Evolutionary conservation across 139 green algal species (phyloP).

Genomic region (Marvania coccoides): DNA sequence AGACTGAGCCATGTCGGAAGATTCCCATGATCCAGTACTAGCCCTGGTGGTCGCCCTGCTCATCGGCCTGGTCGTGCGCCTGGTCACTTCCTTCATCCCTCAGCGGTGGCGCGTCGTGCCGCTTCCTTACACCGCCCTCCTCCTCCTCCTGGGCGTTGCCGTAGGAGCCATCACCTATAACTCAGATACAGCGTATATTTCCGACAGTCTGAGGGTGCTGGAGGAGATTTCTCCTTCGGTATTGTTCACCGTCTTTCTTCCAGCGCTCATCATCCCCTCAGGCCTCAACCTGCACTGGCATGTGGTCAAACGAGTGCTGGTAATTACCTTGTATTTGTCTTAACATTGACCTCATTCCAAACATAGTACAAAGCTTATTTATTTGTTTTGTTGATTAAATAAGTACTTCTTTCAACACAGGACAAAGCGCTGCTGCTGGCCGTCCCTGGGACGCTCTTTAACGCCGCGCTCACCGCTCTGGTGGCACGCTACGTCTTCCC

Average conservation of each 20-base stretch:
- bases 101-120: neutral
- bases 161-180: neutral
- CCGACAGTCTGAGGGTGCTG: slow-evolving; percentile 2
- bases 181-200: neutral
- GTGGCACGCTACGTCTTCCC: slow-evolving; percentile 49
- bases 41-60: neutral
- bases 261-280: slow-evolving; percentile 40
- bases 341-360: neutral
- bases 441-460: slow-evolving; percentile 41
- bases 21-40: too few species aligned
- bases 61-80: neutral
- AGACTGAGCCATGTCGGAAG: too few species aligned
- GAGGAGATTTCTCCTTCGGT: slow-evolving; percentile 47
- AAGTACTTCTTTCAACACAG: too few species aligned
- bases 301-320: slow-evolving; percentile 19
- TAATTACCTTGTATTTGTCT: too few species aligned
- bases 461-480: slow-evolving; percentile 33
- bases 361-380: neutral
- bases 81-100: neutral
- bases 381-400: neutral
- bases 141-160: neutral
- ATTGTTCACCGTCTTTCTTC: slow-evolving; percentile 53
- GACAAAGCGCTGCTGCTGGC: slow-evolving; percentile 26
- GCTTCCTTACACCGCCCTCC: neutral
- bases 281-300: slow-evolving; percentile 50